A percentile compares a stretch with the other conserved stretches of the same genome.
Conservation (phyloP, 2,329 filamentous ascomycete genomes). For the Xylogone sp. region DNA sequence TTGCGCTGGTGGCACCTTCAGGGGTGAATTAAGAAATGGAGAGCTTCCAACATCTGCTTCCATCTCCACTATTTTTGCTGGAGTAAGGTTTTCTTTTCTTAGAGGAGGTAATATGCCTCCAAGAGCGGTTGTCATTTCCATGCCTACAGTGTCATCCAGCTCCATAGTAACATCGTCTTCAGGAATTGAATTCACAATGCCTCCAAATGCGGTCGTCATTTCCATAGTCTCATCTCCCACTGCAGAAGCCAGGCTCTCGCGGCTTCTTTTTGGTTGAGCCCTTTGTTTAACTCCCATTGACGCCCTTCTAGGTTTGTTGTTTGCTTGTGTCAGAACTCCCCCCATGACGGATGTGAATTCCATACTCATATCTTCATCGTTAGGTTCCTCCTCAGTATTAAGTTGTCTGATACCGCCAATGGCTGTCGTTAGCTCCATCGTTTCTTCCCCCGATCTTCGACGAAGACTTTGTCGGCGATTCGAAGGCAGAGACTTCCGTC, state of each 20-base stretch:
- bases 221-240: constrained; percentile 37
- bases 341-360: constrained; percentile 68
- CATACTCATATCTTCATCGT: constrained; percentile 74
- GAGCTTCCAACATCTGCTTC: constrained; percentile 48
- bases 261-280: constrained; percentile 25
- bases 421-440: constrained; percentile 54
- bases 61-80: constrained; percentile 56
- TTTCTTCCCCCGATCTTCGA: constrained; percentile 29
- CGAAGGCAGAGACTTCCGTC: constrained; percentile 26
- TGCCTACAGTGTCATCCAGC: constrained; percentile 41
- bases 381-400: constrained; percentile 28
- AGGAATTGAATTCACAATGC: constrained; percentile 31
- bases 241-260: constrained; percentile 25
- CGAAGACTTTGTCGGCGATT: constrained; percentile 31
- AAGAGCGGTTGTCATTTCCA: constrained; percentile 62
- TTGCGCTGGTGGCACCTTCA: constrained; percentile 27
- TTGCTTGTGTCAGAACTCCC: constrained; percentile 39
- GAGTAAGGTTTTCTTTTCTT: constrained; percentile 36
- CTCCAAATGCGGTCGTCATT: constrained; percentile 55
- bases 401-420: constrained; percentile 48
- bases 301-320: constrained; percentile 12
- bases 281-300: constrained; percentile 13
- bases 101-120: constrained; percentile 47
- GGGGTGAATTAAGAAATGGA: constrained; percentile 37
- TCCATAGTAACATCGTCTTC: constrained; percentile 28